phyloP scores from a whole-genome alignment of 139 green algal genomes.

The Picocystis salinarum region DNA sequence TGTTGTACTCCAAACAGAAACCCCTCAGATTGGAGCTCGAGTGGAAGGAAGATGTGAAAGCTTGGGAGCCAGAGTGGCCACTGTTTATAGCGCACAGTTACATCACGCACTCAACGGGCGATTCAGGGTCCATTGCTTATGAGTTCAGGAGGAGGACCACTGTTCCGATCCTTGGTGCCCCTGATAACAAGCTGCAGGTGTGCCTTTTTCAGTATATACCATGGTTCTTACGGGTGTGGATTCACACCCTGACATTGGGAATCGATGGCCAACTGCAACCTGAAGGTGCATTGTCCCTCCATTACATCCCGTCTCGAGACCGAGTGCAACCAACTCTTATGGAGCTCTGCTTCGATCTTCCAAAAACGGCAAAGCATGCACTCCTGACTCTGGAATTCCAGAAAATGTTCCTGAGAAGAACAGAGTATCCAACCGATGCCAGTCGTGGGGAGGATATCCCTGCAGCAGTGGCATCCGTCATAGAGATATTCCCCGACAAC shows the following conservation, averaged over 20 bases:
- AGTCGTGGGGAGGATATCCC: conserved; percentile 69
- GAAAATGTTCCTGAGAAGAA: conserved; percentile 34
- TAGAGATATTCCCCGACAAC: no score
- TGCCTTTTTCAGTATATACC: conserved; percentile 54
- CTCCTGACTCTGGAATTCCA: conserved; percentile 35
- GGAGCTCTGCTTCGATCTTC: neutral
- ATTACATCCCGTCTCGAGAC: neutral
- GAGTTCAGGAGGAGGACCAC: no score
- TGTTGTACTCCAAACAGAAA: no score
- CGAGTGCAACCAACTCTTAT: neutral
- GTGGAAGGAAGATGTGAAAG: no score
- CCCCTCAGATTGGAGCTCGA: no score
- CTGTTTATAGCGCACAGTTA: no score
- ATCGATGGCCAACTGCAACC: conserved; percentile 29
- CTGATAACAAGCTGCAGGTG: no score
- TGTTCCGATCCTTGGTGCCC: no score
- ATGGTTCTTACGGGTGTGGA: conserved; percentile 51
- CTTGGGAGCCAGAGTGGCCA: no score
- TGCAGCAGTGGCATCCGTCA: conserved; percentile 30
- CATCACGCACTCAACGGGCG: no score
- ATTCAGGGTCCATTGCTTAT: no score
- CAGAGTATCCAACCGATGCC: conserved; percentile 20
- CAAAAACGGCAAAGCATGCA: conserved; percentile 7
- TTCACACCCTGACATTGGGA: conserved; percentile 42
- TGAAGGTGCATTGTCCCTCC: conserved; percentile 4